Evolutionary conservation across 2,329 filamentous ascomycete genomes (phyloP).

Genomic region (Ophiostoma himal-ulmi): DNA sequence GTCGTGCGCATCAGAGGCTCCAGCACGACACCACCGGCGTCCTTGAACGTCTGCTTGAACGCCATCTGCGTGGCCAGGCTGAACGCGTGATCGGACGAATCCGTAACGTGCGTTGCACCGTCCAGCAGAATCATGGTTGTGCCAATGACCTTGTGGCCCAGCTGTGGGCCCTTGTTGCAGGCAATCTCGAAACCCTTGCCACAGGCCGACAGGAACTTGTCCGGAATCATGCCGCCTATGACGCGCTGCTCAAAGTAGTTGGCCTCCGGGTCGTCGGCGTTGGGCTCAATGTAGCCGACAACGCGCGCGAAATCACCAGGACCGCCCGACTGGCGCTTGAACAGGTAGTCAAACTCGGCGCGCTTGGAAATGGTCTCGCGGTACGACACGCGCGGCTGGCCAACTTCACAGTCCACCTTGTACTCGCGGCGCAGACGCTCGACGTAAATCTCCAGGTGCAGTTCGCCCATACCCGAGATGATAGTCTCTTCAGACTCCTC

Average conservation of each 20-base stretch:
- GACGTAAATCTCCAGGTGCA: conserved; percentile 95
- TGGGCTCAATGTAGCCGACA: conserved; percentile 85
- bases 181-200: conserved; percentile 86
- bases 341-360: conserved; percentile 82
- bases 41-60: conserved; percentile 86
- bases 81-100: conserved; percentile 96
- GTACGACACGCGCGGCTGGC: conserved; percentile 94
- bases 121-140: conserved; percentile 90
- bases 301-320: conserved; percentile 94
- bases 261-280: conserved; percentile 54
- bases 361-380: conserved; percentile 81
- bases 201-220: conserved; percentile 93
- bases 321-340: conserved; percentile 93
- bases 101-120: conserved; percentile 93
- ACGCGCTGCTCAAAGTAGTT: conserved; percentile 86
- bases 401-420: conserved; percentile 91
- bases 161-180: conserved; percentile 79
- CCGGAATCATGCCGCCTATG: conserved; percentile 81
- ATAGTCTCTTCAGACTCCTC: conserved; percentile 91
- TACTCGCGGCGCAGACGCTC: conserved; percentile 97
- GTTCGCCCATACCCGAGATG: conserved; percentile 95
- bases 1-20: conserved; percentile 98
- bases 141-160: conserved; percentile 90
- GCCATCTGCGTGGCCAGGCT: conserved; percentile 91
- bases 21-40: conserved; percentile 74